phyloP scores from a whole-genome alignment of 2,329 filamentous ascomycete species.

The Arthrinium phaeospermum region DNA sequence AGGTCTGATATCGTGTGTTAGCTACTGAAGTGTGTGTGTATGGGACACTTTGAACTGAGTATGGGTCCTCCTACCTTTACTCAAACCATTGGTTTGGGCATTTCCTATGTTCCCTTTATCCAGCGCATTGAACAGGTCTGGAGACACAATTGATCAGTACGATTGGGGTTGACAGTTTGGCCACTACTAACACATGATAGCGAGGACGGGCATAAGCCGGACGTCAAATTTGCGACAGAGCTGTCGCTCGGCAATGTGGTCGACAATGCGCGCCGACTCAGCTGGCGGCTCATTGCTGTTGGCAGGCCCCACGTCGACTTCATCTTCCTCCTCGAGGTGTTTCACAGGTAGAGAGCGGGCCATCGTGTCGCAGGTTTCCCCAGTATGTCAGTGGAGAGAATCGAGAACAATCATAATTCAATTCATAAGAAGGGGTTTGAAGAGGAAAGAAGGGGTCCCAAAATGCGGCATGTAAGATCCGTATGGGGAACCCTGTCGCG shows the following conservation, averaged over 20 bases:
- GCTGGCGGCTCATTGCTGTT: not conserved
- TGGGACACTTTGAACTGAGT: not conserved
- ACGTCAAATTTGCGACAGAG: constrained; percentile 62
- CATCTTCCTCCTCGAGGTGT: not conserved
- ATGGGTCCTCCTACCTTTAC: constrained; percentile 29
- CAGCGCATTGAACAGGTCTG: constrained; percentile 51
- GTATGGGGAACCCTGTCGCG: not conserved
- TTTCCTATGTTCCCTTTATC: constrained; percentile 61
- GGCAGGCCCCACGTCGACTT: not conserved
- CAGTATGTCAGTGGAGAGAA: not conserved
- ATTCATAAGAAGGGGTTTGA: too few relatives aligned
- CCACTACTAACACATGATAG: constrained; percentile 50
- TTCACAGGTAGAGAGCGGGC: not conserved
- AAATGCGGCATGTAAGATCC: not conserved
- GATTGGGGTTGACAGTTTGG: not conserved
- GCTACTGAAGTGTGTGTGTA: constrained; percentile 26
- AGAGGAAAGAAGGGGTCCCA: not conserved
- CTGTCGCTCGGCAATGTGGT: constrained; percentile 52
- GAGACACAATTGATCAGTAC: not conserved
- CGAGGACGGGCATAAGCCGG: constrained; percentile 59
- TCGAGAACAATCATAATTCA: not conserved
- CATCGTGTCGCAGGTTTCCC: not conserved
- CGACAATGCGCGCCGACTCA: constrained; percentile 40
- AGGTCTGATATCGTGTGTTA: constrained; percentile 47
- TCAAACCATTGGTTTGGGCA: constrained; percentile 60